Conservation (phyloP, 768 basidiomycete species). For the Trametes elegans region DNA sequence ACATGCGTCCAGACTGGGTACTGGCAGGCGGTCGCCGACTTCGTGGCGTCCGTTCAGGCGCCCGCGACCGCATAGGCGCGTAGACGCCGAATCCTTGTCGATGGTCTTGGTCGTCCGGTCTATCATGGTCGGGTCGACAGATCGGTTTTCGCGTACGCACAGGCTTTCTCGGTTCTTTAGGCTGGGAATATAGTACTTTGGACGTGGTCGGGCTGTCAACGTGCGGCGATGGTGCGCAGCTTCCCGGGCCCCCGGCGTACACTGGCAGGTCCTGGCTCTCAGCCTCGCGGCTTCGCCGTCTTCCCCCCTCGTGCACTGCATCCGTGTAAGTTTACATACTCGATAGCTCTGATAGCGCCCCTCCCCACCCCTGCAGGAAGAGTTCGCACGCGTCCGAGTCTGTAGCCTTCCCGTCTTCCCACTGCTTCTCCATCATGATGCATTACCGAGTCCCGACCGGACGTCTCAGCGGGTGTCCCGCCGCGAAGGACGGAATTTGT, state of each 20-base stretch:
- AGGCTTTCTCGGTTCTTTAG: too few relatives aligned
- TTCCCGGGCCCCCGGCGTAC: too few relatives aligned
- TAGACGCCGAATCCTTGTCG: too few relatives aligned
- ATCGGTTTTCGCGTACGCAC: background rate
- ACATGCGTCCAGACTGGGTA: constrained; percentile 33
- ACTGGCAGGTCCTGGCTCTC: background rate
- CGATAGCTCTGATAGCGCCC: constrained; percentile 7
- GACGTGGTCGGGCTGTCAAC: background rate
- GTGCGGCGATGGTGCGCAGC: background rate
- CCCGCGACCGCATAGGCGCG: background rate
- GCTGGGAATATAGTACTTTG: too few relatives aligned
- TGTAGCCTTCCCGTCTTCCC: too few relatives aligned
- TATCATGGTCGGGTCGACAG: background rate
- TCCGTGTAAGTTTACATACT: constrained; percentile 6
- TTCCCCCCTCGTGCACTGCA: background rate
- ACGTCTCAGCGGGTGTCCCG: too few relatives aligned
- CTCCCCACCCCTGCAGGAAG: too few relatives aligned
- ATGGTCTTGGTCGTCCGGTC: too few relatives aligned
- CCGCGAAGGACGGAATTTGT: too few relatives aligned
- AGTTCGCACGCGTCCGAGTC: too few relatives aligned
- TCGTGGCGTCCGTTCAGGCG: constrained; percentile 15
- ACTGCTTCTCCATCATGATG: too few relatives aligned
- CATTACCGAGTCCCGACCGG: too few relatives aligned
- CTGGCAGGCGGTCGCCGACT: constrained; percentile 29
- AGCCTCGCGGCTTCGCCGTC: constrained; percentile 1